Evolutionary conservation across 2,329 filamentous ascomycete species (phyloP).

Genomic region (Cordyceps militaris): DNA sequence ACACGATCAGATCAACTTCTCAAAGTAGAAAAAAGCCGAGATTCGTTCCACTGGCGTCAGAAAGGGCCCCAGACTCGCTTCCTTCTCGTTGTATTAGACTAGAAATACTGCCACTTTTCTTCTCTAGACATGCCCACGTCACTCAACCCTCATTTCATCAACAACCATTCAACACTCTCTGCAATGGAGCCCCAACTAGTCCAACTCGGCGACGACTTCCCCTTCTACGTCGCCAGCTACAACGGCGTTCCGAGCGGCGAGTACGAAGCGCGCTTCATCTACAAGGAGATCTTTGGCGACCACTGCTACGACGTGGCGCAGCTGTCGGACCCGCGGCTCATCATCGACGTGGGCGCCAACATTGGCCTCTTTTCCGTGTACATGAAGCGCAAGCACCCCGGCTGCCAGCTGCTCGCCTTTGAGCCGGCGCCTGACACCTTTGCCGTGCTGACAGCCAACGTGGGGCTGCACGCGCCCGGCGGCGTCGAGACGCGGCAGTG

Average conservation of each 20-base stretch:
- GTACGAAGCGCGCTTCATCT: slow-evolving; percentile 18
- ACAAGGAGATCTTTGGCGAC: slow-evolving; percentile 20
- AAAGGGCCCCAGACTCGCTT: neutral
- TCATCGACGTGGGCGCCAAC: slow-evolving; percentile 22
- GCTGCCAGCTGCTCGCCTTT: slow-evolving; percentile 20
- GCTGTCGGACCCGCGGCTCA: slow-evolving; percentile 14
- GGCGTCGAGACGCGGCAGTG: slow-evolving; percentile 13
- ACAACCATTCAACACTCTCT: neutral
- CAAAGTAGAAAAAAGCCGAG: neutral
- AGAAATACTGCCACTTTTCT: neutral
- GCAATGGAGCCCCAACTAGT: neutral
- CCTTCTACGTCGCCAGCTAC: slow-evolving; percentile 5
- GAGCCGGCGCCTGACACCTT: slow-evolving; percentile 20
- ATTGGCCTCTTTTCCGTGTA: slow-evolving; percentile 22
- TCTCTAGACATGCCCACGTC: neutral
- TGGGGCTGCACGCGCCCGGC: slow-evolving; percentile 15
- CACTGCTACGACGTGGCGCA: slow-evolving; percentile 17
- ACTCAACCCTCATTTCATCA: neutral
- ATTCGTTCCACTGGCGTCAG: neutral
- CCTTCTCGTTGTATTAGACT: neutral
- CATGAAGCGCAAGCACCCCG: slow-evolving; percentile 20
- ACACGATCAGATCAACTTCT: neutral
- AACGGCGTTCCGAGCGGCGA: slow-evolving; percentile 1
- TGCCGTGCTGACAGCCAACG: slow-evolving; percentile 15
- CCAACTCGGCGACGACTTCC: slow-evolving; percentile 1